These are phyloP conservation scores for Coprinopsis strossmayeri DNA, from an alignment of 768 basidiomycete species.

Conservation along the genomic window DNA sequence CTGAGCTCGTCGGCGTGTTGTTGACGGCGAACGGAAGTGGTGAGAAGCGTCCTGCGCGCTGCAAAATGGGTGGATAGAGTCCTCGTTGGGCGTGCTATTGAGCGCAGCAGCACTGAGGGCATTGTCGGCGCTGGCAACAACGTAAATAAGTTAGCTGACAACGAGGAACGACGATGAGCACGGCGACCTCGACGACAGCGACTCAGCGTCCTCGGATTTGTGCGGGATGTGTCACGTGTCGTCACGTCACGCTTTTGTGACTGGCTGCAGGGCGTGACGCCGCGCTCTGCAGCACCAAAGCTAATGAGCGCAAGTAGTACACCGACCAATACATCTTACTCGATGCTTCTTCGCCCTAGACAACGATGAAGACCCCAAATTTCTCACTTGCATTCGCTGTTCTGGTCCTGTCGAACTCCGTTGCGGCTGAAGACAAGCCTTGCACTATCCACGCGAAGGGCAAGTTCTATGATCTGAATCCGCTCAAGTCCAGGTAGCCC, in stretches of 20 bases:
- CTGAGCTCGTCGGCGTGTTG: conserved; percentile 23
- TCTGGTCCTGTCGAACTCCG: conserved; percentile 7
- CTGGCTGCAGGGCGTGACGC: conserved; percentile 7
- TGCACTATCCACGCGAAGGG: conserved; percentile 54
- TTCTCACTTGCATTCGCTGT: conserved; percentile 7
- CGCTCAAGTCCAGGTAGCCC: conserved; percentile 50
- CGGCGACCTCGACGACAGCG: conserved; percentile 7
- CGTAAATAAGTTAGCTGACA: conserved; percentile 8
- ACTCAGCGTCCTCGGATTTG: conserved; percentile 2
- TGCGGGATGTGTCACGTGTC: no score
- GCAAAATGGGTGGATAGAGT: conserved; percentile 20
- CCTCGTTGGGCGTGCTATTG: conserved; percentile 43
- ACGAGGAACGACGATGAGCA: conserved; percentile 17
- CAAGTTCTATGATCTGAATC: conserved; percentile 62
- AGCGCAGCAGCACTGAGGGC: conserved; percentile 63
- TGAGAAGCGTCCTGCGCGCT: conserved; percentile 27
- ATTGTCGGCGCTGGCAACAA: conserved; percentile 32
- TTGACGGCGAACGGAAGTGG: conserved; percentile 24
- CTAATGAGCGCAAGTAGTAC: no score
- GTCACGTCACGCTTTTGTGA: conserved; percentile 6
- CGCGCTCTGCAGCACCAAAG: no score
- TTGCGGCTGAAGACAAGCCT: conserved; percentile 39
- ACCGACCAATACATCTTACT: no score
- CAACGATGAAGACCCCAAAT: conserved; percentile 4
- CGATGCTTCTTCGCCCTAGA: background rate